Conservation (phyloP, 768 basidiomycete genomes). For the Megacollybia marginata region DNA sequence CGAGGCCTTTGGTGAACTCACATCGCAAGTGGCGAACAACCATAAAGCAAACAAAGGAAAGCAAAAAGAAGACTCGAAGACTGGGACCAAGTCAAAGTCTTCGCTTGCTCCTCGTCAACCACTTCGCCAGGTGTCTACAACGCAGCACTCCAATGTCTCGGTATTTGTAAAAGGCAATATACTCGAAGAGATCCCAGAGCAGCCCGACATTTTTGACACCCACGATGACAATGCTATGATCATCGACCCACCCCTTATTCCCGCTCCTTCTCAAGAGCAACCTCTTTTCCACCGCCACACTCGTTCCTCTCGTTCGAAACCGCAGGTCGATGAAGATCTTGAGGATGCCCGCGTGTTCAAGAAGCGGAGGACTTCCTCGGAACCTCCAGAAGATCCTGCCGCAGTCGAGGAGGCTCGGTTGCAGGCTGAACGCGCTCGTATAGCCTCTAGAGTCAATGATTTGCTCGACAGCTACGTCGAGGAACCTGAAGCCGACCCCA, state of each 20-base stretch:
- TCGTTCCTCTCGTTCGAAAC: neutral
- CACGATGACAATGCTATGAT: constrained; percentile 23
- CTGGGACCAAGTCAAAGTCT: constrained; percentile 29
- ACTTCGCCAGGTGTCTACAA: constrained; percentile 27
- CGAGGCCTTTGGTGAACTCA: constrained; percentile 68
- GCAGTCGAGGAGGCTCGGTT: constrained; percentile 26
- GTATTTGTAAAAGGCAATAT: constrained; percentile 13
- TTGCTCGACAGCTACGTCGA: constrained; percentile 26
- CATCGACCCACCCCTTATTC: constrained; percentile 6
- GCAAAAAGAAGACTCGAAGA: constrained; percentile 31
- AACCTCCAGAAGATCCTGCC: constrained; percentile 20
- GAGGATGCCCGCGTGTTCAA: constrained; percentile 49
- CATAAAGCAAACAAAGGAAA: constrained; percentile 37
- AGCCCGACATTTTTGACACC: constrained; percentile 7
- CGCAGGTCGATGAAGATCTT: constrained; percentile 33
- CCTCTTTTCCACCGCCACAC: neutral
- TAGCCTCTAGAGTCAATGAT: constrained; percentile 30
- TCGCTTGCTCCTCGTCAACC: constrained; percentile 26
- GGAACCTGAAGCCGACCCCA: constrained; percentile 39
- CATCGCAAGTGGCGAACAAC: constrained; percentile 32
- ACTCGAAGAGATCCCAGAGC: constrained; percentile 20
- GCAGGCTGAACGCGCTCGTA: constrained; percentile 26
- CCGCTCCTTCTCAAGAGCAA: constrained; percentile 13
- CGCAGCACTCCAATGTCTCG: constrained; percentile 14
- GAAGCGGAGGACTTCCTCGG: constrained; percentile 58